Conservation (phyloP, 225 moss, liverwort and hornwort species). For the Straminergon stramineum region DNA sequence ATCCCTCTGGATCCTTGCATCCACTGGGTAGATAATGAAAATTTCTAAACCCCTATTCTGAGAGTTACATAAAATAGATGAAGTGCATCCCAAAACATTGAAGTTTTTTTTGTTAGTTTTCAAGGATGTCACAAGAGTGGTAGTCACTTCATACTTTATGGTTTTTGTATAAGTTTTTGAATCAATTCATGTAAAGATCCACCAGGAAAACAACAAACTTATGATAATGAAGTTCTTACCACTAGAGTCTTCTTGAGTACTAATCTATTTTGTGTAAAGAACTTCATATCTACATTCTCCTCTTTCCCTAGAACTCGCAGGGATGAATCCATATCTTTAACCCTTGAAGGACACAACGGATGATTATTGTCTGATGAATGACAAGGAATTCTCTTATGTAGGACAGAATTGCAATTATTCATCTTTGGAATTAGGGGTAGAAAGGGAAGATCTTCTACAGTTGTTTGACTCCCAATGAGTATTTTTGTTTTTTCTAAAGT, state of each 20-base stretch:
- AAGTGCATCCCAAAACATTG: neutral
- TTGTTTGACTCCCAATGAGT: no score
- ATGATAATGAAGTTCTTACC: neutral
- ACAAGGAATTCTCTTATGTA: no score
- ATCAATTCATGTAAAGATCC: neutral
- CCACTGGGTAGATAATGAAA: neutral
- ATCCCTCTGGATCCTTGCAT: fast-evolving
- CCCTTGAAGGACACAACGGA: no score
- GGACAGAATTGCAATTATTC: no score
- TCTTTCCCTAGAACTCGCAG: neutral
- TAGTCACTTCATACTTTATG: neutral
- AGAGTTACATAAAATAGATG: fast-evolving
- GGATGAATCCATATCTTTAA: neutral
- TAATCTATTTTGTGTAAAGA: neutral
- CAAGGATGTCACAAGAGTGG: neutral
- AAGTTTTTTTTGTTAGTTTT: no score
- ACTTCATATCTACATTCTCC: neutral
- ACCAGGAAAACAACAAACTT: neutral
- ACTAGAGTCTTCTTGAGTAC: no score
- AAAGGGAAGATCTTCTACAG: no score
- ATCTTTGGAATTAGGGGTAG: no score
- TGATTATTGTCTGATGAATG: no score
- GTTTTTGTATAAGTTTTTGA: neutral
- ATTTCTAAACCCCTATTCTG: neutral
- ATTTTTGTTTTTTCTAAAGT: no score